Evolutionary conservation across 352 stramenopile genomes (phyloP).

Genomic region (Globisporangium alternatum): DNA sequence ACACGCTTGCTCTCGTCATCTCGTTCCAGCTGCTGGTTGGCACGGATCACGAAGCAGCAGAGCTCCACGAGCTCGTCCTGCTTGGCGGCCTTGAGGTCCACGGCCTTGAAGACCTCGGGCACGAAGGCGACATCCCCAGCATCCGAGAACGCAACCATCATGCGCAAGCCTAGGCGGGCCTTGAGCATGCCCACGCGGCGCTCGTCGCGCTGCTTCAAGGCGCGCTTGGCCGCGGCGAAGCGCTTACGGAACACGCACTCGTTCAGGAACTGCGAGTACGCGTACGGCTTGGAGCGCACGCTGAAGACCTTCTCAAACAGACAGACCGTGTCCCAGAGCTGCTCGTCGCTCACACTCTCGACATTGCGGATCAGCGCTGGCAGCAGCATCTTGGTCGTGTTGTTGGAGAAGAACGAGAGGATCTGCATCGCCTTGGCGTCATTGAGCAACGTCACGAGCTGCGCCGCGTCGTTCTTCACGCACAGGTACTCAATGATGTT

Average conservation of each 20-base stretch:
- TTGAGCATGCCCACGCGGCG: constrained; percentile 24
- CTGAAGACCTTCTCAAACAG: constrained; percentile 33
- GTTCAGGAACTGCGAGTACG: constrained; percentile 38
- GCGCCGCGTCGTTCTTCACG: constrained; percentile 27
- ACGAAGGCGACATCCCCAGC: constrained; percentile 30
- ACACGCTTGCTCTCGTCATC: constrained; percentile 21
- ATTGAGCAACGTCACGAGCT: constrained; percentile 35
- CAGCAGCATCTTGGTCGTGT: constrained; percentile 37
- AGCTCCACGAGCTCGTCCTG: constrained; percentile 27
- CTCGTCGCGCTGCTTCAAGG: constrained; percentile 29
- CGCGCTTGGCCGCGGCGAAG: constrained; percentile 23
- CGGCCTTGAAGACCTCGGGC: constrained; percentile 30
- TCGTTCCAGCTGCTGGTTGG: constrained; percentile 32
- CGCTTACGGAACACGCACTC: constrained; percentile 37
- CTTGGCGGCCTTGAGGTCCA: constrained; percentile 20
- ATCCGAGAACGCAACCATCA: constrained; percentile 27
- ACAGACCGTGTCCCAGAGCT: constrained; percentile 29
- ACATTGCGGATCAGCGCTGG: constrained; percentile 32
- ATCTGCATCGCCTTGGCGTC: constrained; percentile 30
- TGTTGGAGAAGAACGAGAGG: constrained; percentile 28
- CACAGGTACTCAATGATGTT: constrained; percentile 54
- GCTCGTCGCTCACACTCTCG: constrained; percentile 32
- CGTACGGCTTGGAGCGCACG: constrained; percentile 31
- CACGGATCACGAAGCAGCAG: constrained; percentile 23
- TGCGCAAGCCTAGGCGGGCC: constrained; percentile 17